A percentile compares a stretch with the other conserved stretches of the same genome.
Evolutionary conservation across 352 stramenopile genomes (phyloP).

Genomic region (Pythium rishiriense): DNA sequence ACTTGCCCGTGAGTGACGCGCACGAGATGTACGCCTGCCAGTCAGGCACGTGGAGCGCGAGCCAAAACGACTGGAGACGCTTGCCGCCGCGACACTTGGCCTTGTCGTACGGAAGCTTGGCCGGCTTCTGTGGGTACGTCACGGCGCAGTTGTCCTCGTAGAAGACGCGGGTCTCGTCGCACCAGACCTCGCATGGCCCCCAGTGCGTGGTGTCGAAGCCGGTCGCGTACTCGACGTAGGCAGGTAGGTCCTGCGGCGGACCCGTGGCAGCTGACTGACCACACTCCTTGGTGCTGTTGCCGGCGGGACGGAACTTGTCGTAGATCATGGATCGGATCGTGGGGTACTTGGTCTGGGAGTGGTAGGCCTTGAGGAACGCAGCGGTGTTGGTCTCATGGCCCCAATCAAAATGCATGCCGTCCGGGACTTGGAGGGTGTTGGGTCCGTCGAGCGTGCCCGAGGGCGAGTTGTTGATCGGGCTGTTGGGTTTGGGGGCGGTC

Average conservation of each 20-base stretch:
- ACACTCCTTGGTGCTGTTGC: conserved; percentile 2
- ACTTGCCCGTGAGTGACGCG: neutral
- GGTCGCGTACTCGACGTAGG: conserved; percentile 1
- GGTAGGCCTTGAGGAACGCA: conserved; percentile 9
- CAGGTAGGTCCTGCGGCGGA: neutral
- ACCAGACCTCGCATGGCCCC: conserved; percentile 30
- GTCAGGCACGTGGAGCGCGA: conserved; percentile 35
- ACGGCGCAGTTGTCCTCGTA: conserved; percentile 28
- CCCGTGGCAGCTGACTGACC: conserved; percentile 1
- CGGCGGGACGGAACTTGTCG: conserved; percentile 5
- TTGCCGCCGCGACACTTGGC: conserved; percentile 30
- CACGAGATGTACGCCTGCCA: conserved; percentile 36
- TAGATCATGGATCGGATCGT: conserved; percentile 8
- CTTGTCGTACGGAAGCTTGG: conserved; percentile 22
- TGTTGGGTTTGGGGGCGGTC: conserved; percentile 19
- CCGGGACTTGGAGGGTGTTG: neutral
- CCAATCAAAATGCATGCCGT: neutral
- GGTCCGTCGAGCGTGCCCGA: conserved; percentile 15
- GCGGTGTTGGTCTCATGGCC: neutral
- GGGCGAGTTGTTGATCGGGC: conserved; percentile 14
- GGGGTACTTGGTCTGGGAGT: conserved; percentile 10
- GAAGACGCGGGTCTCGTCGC: conserved; percentile 24
- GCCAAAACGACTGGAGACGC: conserved; percentile 42
- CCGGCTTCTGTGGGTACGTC: conserved; percentile 12
- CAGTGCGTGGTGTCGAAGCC: conserved; percentile 4